These are phyloP conservation scores for Tausonia pullulans DNA, from an alignment of 1,284 basidiomycete species.

Conservation along the genomic window DNA sequence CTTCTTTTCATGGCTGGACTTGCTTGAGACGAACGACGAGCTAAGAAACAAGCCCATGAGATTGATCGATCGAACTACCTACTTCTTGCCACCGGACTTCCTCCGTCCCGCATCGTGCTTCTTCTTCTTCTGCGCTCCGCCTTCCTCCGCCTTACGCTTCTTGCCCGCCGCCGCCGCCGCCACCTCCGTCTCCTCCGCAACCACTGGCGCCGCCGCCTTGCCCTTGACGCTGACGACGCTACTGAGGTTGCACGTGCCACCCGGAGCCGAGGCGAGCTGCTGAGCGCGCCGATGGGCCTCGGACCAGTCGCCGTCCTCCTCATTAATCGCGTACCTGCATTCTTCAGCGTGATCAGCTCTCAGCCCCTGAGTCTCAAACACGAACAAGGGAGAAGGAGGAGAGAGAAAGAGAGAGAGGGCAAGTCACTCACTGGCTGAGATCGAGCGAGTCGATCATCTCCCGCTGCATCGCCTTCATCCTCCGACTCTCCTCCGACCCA, in stretches of 20 bases:
- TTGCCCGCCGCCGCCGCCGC: slow-evolving; percentile 31
- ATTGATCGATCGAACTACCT: not conserved
- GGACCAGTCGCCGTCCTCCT: slow-evolving; percentile 57
- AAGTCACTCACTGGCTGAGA: slow-evolving; percentile 60
- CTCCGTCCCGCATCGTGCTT: slow-evolving; percentile 15
- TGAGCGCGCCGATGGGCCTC: slow-evolving; percentile 50
- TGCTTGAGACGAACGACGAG: not conserved
- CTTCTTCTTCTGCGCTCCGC: slow-evolving; percentile 42
- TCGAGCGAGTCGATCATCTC: slow-evolving; percentile 77
- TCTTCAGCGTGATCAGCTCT: not conserved
- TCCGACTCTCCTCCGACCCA: slow-evolving; percentile 40
- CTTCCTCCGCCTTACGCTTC: slow-evolving; percentile 54
- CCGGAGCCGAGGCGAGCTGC: slow-evolving; percentile 43
- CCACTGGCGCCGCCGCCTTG: slow-evolving; percentile 26
- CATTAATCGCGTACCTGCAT: slow-evolving; percentile 65
- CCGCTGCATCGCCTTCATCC: slow-evolving; percentile 44
- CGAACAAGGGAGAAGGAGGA: not conserved
- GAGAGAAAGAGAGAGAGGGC: not conserved
- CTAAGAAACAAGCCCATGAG: not conserved
- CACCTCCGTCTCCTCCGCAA: not conserved
- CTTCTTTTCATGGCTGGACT: slow-evolving; percentile 20
- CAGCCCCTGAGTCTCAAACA: not conserved
- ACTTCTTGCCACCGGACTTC: slow-evolving; percentile 35
- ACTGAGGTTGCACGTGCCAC: slow-evolving; percentile 39
- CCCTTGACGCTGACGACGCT: slow-evolving; percentile 68